phyloP scores from a whole-genome alignment of 495 filamentous ascomycete species.

The Neurospora sp. region DNA sequence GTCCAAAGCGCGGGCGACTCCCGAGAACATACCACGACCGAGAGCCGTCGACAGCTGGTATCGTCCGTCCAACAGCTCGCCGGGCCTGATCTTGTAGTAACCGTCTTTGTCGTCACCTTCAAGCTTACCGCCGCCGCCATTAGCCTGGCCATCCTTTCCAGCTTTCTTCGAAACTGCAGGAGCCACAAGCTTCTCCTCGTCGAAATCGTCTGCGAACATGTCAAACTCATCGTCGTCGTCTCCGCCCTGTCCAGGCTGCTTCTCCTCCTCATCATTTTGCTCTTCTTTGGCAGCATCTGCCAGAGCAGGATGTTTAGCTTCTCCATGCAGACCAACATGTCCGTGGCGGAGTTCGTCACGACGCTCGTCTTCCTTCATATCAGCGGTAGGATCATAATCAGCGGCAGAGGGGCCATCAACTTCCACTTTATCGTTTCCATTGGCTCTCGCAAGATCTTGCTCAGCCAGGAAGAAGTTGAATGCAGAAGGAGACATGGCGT shows the following conservation, averaged over 20 bases:
- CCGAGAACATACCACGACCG: conserved; percentile 94
- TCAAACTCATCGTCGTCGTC: conserved; percentile 65
- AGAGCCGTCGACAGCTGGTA: conserved; percentile 81
- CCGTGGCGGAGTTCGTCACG: conserved; percentile 56
- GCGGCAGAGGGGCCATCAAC: conserved; percentile 79
- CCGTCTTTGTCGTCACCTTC: conserved; percentile 92
- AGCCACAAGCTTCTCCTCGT: conserved; percentile 78
- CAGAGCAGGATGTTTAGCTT: conserved; percentile 17
- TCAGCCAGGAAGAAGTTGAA: conserved; percentile 38
- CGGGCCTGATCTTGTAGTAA: conserved; percentile 85
- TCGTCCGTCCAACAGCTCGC: conserved; percentile 77
- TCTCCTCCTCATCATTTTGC: conserved; percentile 24
- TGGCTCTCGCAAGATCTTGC: conserved; percentile 56
- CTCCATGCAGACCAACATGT: conserved; percentile 37
- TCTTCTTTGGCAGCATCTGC: conserved; percentile 12
- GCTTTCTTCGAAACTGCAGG: conserved; percentile 34
- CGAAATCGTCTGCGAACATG: conserved; percentile 91
- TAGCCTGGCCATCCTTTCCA: conserved; percentile 21
- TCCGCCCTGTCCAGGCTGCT: conserved; percentile 29
- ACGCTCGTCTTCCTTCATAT: conserved; percentile 81
- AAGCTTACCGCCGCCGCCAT: conserved; percentile 64
- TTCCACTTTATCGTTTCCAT: conserved; percentile 36
- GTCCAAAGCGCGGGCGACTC: conserved; percentile 86
- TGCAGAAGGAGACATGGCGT: conserved; percentile 32
- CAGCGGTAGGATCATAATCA: conserved; percentile 87